These are phyloP conservation scores for Skeletonema potamos DNA, from an alignment of 108 stramenopile species.

Conservation along the genomic window DNA sequence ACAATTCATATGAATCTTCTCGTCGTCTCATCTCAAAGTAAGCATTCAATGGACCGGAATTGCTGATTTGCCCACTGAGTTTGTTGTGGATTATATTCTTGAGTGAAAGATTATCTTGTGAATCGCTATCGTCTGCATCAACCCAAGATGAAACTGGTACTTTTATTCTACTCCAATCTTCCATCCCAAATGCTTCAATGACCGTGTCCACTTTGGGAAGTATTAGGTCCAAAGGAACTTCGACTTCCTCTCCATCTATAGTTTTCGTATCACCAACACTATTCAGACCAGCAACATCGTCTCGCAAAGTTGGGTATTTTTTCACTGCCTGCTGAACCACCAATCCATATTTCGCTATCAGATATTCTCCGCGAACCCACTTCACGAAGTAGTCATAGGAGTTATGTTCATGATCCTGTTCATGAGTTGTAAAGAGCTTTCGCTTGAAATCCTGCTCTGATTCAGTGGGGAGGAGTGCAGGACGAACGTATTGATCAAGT, in stretches of 20 bases:
- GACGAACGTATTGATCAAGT: slow-evolving; percentile 57
- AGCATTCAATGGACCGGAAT: slow-evolving; percentile 73
- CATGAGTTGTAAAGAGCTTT: slow-evolving; percentile 46
- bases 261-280: slow-evolving; percentile 25
- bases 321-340: slow-evolving; percentile 32
- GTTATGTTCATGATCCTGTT: neutral
- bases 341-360: slow-evolving; percentile 66
- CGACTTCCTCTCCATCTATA: slow-evolving; percentile 18
- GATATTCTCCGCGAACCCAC: slow-evolving; percentile 72
- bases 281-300: slow-evolving; percentile 48
- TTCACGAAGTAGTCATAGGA: slow-evolving; percentile 47
- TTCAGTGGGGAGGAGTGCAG: slow-evolving; percentile 61
- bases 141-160: slow-evolving; percentile 15
- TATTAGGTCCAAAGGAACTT: slow-evolving; percentile 16
- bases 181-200: slow-evolving; percentile 64
- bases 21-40: slow-evolving; percentile 65
- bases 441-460: slow-evolving; percentile 46
- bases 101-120: slow-evolving; percentile 18
- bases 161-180: slow-evolving; percentile 54
- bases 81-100: slow-evolving; percentile 59
- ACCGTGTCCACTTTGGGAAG: slow-evolving; percentile 56
- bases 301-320: slow-evolving; percentile 50
- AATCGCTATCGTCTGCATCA: slow-evolving; percentile 15
- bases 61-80: slow-evolving; percentile 49
- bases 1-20: slow-evolving; percentile 76